Percentiles rank a stretch among this genome's conserved stretches.
Evolutionary conservation across 2,329 filamentous ascomycete species (phyloP).

Genomic region (Penicillium capsulatum): DNA sequence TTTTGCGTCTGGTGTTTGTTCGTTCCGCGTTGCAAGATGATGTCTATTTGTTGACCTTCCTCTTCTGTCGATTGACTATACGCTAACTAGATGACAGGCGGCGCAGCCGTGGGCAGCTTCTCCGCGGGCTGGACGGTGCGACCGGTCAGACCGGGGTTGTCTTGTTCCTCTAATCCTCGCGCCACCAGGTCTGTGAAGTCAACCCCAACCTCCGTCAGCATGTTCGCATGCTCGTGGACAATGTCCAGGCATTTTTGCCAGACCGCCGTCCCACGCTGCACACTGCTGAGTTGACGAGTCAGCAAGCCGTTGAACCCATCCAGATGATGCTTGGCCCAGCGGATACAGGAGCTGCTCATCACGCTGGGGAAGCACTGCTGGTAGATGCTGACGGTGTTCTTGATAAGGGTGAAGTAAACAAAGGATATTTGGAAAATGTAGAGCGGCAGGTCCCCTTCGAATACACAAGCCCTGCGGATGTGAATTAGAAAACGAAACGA

Average conservation of each 20-base stretch:
- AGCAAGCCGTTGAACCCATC: slow-evolving; percentile 85
- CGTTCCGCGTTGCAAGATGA: too few species aligned
- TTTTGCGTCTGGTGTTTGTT: too few species aligned
- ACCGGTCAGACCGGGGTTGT: not conserved
- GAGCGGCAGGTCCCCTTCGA: slow-evolving; percentile 84
- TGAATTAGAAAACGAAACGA: slow-evolving; percentile 5
- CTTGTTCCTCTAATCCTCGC: slow-evolving; percentile 40
- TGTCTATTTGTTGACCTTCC: not conserved
- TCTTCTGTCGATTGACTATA: too few species aligned
- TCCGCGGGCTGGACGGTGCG: slow-evolving; percentile 9
- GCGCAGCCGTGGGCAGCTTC: not conserved
- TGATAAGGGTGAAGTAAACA: slow-evolving; percentile 90
- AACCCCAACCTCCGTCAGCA: slow-evolving; percentile 79
- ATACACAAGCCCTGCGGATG: slow-evolving; percentile 73
- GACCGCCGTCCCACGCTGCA: slow-evolving; percentile 67
- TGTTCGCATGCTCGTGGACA: slow-evolving; percentile 72
- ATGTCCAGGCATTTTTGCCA: slow-evolving; percentile 81
- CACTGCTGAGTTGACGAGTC: slow-evolving; percentile 78
- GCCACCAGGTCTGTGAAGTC: slow-evolving; percentile 84
- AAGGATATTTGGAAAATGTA: slow-evolving; percentile 96
- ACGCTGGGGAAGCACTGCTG: slow-evolving; percentile 78
- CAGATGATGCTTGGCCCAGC: slow-evolving; percentile 95
- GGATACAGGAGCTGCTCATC: slow-evolving; percentile 91
- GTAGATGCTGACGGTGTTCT: slow-evolving; percentile 87
- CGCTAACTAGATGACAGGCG: not conserved